Conservation (phyloP, 2,329 filamentous ascomycete genomes). For the Thelonectria rubi region DNA sequence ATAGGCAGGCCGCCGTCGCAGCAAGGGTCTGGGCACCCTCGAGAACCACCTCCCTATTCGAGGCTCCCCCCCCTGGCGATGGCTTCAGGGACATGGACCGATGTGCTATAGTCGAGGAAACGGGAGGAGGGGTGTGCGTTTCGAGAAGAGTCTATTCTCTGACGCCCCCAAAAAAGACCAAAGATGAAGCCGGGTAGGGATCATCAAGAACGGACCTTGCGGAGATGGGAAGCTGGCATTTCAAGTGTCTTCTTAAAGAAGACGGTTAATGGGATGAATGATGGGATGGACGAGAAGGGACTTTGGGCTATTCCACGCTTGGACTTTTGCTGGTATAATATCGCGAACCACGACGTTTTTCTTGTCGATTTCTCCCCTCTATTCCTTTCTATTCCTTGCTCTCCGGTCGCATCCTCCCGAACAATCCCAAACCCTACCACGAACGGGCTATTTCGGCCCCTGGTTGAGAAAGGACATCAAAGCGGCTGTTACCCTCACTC, state of each 20-base stretch:
- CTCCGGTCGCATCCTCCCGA: background rate
- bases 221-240: background rate
- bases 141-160: no score
- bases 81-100: background rate
- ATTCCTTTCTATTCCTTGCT: background rate
- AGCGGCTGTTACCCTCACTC: no score
- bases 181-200: no score
- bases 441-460: background rate
- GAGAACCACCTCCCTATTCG: constrained; percentile 24
- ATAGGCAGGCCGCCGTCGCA: background rate
- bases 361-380: background rate
- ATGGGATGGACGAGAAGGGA: background rate
- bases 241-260: background rate
- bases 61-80: background rate
- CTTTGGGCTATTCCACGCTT: background rate
- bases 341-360: background rate
- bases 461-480: background rate
- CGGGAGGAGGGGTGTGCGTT: background rate
- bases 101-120: background rate
- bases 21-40: constrained; percentile 2
- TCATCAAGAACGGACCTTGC: constrained; percentile 2
- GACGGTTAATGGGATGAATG: background rate
- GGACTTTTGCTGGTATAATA: background rate
- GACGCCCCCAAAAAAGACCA: no score
- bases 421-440: background rate